Base-by-base conservation (phyloP, 495 filamentous ascomycete species). In the Xylaria longipes region DNA sequence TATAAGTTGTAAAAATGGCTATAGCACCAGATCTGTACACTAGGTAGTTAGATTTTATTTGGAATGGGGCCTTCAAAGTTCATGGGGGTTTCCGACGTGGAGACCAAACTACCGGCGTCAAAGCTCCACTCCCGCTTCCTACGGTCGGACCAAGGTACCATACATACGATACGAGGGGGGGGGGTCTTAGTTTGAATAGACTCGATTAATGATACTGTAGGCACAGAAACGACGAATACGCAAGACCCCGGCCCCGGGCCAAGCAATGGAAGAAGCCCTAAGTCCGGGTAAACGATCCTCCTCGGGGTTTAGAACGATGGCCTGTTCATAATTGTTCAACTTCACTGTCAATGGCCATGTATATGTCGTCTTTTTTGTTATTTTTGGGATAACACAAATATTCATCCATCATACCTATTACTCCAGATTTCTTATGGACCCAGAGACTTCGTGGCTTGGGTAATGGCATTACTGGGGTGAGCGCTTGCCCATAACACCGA, bases 41-140 rank as follows among this genome's bases (percentile, higher is more conserved):
- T 17, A 29, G 22, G n/a, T 63, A 41, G 37, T 37, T 37, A 25
- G 25, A 11, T 31, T 20, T 22, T 54, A 56, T 67, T 27, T 56
- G 35, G 29, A 67, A 67, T 67, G 22, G 43, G 33, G 31, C 33
- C 29, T 41, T 43, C 45, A 35, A 39, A 14, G 63, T 50, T 52
- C 12, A 67, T 54, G 31, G 45, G 57, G 27, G 12, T 20, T 39
- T 25, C 20, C 27, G 43, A 22, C 41, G 27, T 25, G 62, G 25
- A 50, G 27, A 29, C 62, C 5, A 43, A 65, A 66, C 46, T 66
- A 54, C 64, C 64, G 64, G 45, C 45, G 64, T 66, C 64, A 66
- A 54, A 41, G 41, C 62, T 29, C 64, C 45, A 66, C 46, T 52
- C 31, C 46, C 45, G 46, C 45, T 48, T 66, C 64, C 64, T 52